Evolutionary conservation across 2,329 filamentous ascomycete species (phyloP).

Genomic region (Alternaria alternata): DNA sequence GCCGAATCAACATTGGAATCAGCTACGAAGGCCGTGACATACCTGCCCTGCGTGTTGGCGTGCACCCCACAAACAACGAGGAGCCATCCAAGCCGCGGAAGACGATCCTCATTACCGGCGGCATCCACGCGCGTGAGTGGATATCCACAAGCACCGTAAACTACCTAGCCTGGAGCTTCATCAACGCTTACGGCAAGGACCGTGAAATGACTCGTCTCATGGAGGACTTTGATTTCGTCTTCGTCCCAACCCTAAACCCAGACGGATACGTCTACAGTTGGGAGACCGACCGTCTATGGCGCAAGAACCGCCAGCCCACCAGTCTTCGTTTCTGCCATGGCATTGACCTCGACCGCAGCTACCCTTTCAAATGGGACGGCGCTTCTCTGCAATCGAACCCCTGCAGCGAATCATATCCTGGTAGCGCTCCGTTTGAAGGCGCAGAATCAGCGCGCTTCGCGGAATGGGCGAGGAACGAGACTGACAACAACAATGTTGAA

Average conservation of each 20-base stretch:
- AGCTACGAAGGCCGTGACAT: constrained; percentile 90
- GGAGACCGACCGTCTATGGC: constrained; percentile 91
- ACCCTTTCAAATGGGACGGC: constrained; percentile 84
- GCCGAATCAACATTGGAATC: constrained; percentile 78
- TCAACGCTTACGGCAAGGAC: constrained; percentile 81
- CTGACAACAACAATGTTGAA: constrained; percentile 71
- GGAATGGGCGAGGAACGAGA: constrained; percentile 84
- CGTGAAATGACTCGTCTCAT: constrained; percentile 77
- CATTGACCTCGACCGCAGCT: constrained; percentile 87
- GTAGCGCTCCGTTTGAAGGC: constrained; percentile 82
- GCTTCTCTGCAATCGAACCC: constrained; percentile 72
- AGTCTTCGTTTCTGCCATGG: constrained; percentile 83
- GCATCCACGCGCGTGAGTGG: constrained; percentile 95
- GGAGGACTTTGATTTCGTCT: constrained; percentile 84
- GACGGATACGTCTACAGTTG: constrained; percentile 96
- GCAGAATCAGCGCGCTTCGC: constrained; percentile 78
- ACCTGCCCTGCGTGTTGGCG: constrained; percentile 78
- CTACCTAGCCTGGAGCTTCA: constrained; percentile 87
- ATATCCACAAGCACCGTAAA: constrained; percentile 91
- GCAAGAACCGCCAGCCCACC: constrained; percentile 90
- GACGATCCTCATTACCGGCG: constrained; percentile 82
- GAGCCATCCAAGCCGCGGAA: constrained; percentile 65
- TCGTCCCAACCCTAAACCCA: constrained; percentile 88
- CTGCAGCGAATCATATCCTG: constrained; percentile 90
- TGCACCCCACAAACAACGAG: constrained; percentile 60